Base-by-base conservation (phyloP, 306 rosid species). In the Clitoria ternatea region DNA sequence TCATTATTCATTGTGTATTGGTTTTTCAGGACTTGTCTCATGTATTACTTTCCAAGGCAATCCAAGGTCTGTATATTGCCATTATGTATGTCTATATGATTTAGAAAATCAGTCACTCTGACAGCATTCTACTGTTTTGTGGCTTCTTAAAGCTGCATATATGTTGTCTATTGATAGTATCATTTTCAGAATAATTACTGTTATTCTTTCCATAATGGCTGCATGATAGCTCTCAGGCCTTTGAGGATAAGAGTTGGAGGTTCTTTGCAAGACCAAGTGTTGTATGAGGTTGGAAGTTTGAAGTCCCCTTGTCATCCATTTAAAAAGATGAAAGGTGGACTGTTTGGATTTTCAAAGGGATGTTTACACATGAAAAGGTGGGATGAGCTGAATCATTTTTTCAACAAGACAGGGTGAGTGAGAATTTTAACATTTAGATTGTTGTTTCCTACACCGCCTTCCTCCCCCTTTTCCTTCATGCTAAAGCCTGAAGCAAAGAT, bases 171-270 rank as follows among this genome's bases (percentile, higher is more conserved):
- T 35, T 37, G 52, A 39, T 56, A 5, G 59, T 26, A 42, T 50
- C 53, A 36, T 15, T 47, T 60, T 69, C 36, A 26, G 26, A 80
- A 70, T 50, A 62, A 60, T 70, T 52, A 53, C 45, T 65, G 74
- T 53, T 61, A 63, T 53, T 64, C 39, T 78, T 88, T 69, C 20
- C 6, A 66, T 37, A 54, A 47, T 77, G 80, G 55, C 81, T 78
- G 42, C 71, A 69, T 79, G 86, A 61, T 85, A 94, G 99, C 96
- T 69, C 77, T 94, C 80, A 73, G 84, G 82, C 97, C 82, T 63
- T 81, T 94, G 86, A 91, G 97, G 86, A 84, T 94, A 82, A 85
- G 99, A 85, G 54, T 91, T 40, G 99, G 99, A 73, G 99, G 99
- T 45, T 89, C 99, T 53, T 80, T 94, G 85, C 96, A 94, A 91